Percentiles rank a stretch among this genome's conserved stretches.
Conservation (phyloP, 2,329 filamentous ascomycete genomes). For the Apiospora kogelbergensis region DNA sequence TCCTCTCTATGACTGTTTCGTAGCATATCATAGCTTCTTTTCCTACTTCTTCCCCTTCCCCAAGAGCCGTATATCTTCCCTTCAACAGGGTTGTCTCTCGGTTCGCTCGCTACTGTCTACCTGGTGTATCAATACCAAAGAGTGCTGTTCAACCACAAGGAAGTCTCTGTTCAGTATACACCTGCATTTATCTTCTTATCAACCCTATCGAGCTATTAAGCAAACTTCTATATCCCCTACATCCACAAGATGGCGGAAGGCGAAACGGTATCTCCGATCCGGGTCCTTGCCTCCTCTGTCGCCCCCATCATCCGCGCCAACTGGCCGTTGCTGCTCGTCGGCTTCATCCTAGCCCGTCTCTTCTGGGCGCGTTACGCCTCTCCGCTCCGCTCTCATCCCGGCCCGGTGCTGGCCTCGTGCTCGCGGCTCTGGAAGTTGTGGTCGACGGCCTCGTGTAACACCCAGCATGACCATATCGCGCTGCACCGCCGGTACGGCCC, state of each 20-base stretch:
- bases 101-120: not conserved
- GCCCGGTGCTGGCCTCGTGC: slow-evolving; percentile 29
- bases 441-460: slow-evolving; percentile 38
- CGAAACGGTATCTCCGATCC: slow-evolving; percentile 25
- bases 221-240: not conserved
- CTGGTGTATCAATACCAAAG: not conserved
- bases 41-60: not conserved
- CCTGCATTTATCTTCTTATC: slow-evolving; percentile 2
- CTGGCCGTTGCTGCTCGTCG: slow-evolving; percentile 29
- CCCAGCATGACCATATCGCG: slow-evolving; percentile 42
- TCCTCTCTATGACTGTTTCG: not conserved
- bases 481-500: slow-evolving; percentile 47
- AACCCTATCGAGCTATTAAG: not conserved
- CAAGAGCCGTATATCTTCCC: not conserved
- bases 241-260: slow-evolving; percentile 21
- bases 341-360: slow-evolving; percentile 29
- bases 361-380: slow-evolving; percentile 35
- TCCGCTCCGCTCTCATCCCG: slow-evolving; percentile 28
- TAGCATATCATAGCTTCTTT: not conserved
- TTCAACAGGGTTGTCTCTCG: not conserved
- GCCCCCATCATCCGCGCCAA: slow-evolving; percentile 33
- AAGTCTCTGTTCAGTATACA: not conserved
- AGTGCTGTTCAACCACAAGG: not conserved
- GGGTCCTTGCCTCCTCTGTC: slow-evolving; percentile 29
- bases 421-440: slow-evolving; percentile 42